Conservation (phyloP, 2,329 filamentous ascomycete species). For the Fonsecaea pedrosoi region DNA sequence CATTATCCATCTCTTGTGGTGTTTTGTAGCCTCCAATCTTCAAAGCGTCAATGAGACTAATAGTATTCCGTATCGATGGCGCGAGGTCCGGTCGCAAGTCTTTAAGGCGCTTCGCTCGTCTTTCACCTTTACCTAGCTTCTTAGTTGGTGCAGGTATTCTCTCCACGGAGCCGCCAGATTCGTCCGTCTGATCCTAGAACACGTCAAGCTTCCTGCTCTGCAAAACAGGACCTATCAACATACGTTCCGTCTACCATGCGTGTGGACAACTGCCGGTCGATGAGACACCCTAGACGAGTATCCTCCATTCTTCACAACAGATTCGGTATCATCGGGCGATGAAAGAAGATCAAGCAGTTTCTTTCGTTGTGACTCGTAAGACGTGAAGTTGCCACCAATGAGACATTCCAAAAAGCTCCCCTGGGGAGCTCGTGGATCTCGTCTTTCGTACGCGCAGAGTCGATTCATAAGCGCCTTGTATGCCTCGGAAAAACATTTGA, state of each 20-base stretch:
- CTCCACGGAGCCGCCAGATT: slow-evolving; percentile 2
- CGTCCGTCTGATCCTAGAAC: slow-evolving; percentile 8
- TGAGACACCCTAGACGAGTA: not conserved
- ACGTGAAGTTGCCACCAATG: slow-evolving; percentile 78
- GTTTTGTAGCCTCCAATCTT: slow-evolving; percentile 36
- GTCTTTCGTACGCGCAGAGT: slow-evolving; percentile 55
- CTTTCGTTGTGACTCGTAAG: slow-evolving; percentile 72
- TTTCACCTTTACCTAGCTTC: slow-evolving; percentile 18
- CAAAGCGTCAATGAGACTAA: slow-evolving; percentile 30
- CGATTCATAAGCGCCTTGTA: slow-evolving; percentile 63
- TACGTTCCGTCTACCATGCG: slow-evolving; percentile 17
- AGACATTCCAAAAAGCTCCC: slow-evolving; percentile 73
- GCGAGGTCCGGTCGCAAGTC: slow-evolving; percentile 35
- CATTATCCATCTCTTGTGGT: slow-evolving; percentile 28
- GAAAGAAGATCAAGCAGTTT: slow-evolving; percentile 62
- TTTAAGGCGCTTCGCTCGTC: slow-evolving; percentile 33
- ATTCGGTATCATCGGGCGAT: not conserved
- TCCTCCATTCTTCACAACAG: not conserved
- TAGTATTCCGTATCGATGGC: slow-evolving; percentile 27
- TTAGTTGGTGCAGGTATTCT: slow-evolving; percentile 7
- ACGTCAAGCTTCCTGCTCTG: slow-evolving; percentile 21
- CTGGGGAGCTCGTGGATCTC: slow-evolving; percentile 37
- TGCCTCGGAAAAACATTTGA: slow-evolving; percentile 72
- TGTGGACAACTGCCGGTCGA: slow-evolving; percentile 4
- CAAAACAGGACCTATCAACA: slow-evolving; percentile 16